phyloP scores from a whole-genome alignment of 495 filamentous ascomycete species.

The Xylaria scruposa region DNA sequence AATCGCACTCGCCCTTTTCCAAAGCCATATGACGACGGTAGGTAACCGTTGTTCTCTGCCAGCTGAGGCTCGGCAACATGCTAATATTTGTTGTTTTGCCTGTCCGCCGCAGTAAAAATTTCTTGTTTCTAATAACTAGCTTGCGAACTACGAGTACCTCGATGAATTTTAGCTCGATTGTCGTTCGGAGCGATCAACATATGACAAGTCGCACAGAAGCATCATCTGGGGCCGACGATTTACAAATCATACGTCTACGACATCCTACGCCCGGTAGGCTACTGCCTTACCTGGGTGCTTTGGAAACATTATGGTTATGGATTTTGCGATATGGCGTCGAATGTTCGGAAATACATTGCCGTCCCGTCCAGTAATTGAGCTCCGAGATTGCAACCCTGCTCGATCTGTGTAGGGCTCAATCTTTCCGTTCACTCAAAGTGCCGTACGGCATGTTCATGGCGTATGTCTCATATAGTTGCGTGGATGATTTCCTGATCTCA shows the following conservation, averaged over 20 bases:
- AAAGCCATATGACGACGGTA: background rate
- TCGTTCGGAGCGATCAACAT: constrained; percentile 40
- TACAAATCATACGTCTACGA: constrained; percentile 56
- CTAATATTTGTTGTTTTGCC: constrained; percentile 35
- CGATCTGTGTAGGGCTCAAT: constrained; percentile 35
- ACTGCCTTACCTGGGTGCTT: constrained; percentile 58
- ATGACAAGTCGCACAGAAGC: constrained; percentile 46
- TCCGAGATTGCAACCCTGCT: constrained; percentile 24
- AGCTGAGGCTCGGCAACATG: constrained; percentile 11
- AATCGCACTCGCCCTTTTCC: constrained; percentile 29
- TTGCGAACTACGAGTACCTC: constrained; percentile 39
- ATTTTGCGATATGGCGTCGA: constrained; percentile 59
- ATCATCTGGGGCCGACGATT: constrained; percentile 63
- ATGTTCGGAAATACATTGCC: constrained; percentile 31
- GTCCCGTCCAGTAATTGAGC: constrained; percentile 31
- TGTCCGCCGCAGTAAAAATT: constrained; percentile 35
- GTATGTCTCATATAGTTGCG: constrained; percentile 42
- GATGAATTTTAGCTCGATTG: constrained; percentile 41
- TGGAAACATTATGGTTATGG: constrained; percentile 67
- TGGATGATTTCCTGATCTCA: constrained; percentile 41
- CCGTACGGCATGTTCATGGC: constrained; percentile 31
- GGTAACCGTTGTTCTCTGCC: constrained; percentile 30
- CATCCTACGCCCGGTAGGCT: constrained; percentile 64
- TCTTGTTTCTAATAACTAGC: constrained; percentile 45
- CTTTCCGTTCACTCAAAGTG: constrained; percentile 33